phyloP scores from a whole-genome alignment of 306 rosid genomes.

The Datisca glomerata region DNA sequence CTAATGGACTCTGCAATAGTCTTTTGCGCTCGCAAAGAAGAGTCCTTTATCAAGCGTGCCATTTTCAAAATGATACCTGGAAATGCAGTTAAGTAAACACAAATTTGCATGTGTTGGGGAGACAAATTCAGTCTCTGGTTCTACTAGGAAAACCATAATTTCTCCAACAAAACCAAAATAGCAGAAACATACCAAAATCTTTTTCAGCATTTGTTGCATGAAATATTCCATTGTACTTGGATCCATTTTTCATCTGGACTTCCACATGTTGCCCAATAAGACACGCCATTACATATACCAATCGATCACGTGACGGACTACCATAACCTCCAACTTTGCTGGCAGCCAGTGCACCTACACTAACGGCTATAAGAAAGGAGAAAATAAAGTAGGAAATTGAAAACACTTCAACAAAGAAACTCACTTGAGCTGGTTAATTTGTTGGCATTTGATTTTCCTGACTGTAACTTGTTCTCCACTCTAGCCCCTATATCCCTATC shows the following conservation, averaged over 20 bases:
- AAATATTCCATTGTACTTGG: slow-evolving; percentile 81
- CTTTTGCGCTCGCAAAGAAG: slow-evolving; percentile 52
- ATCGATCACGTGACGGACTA: slow-evolving; percentile 65
- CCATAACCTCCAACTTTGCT: slow-evolving; percentile 41
- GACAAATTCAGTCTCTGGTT: neutral
- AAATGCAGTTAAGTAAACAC: slow-evolving; percentile 14
- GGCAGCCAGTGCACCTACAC: slow-evolving; percentile 38
- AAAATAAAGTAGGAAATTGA: slow-evolving; percentile 12
- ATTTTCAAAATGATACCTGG: slow-evolving; percentile 70
- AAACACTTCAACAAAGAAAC: neutral
- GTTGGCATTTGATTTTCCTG: neutral
- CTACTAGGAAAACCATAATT: neutral
- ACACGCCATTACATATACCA: slow-evolving; percentile 56
- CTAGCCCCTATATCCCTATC: neutral
- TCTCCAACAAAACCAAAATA: slow-evolving; percentile 9
- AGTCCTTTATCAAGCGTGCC: slow-evolving; percentile 78
- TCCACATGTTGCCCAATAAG: slow-evolving; percentile 91
- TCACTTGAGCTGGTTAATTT: slow-evolving; percentile 2
- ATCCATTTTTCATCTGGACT: slow-evolving; percentile 87
- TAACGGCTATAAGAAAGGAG: slow-evolving; percentile 15
- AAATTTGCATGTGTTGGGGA: neutral
- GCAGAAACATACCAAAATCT: slow-evolving; percentile 67
- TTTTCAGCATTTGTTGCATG: slow-evolving; percentile 63
- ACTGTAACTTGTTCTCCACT: neutral
- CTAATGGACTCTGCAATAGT: slow-evolving; percentile 36